Conservation (phyloP, 257 asterid species). For the Jasminum sambac region DNA sequence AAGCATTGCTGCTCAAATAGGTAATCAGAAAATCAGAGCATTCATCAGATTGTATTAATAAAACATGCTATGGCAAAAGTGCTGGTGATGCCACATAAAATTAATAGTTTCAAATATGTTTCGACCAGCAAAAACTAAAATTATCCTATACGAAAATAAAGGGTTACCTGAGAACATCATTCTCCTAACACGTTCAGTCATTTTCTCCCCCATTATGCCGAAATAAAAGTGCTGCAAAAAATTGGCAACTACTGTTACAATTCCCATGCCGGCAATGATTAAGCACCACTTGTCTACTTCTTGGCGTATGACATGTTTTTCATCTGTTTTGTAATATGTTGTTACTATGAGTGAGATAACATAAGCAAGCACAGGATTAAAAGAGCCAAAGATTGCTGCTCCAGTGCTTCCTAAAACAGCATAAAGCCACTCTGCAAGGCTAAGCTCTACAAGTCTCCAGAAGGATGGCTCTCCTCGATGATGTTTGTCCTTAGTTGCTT, state of each 20-base stretch:
- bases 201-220: slow-evolving; percentile 99
- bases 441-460: slow-evolving; percentile 97
- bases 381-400: slow-evolving; percentile 96
- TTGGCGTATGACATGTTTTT: slow-evolving; percentile 48
- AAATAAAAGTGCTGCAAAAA: slow-evolving; percentile 98
- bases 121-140: slow-evolving; percentile 1
- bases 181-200: slow-evolving; percentile 99
- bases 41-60: slow-evolving; percentile 12
- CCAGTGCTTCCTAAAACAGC: slow-evolving; percentile 97
- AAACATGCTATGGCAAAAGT: slow-evolving; percentile 16
- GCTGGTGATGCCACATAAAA: slow-evolving; percentile 9
- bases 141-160: slow-evolving; percentile 14
- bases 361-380: slow-evolving; percentile 92
- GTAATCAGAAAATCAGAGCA: slow-evolving; percentile 11
- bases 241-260: slow-evolving; percentile 91
- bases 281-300: slow-evolving; percentile 93
- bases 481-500: slow-evolving; percentile 48
- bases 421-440: slow-evolving; percentile 99
- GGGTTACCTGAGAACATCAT: slow-evolving; percentile 97
- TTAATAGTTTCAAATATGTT: background rate
- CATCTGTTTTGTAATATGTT: slow-evolving; percentile 68
- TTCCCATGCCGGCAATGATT: slow-evolving; percentile 92
- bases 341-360: slow-evolving; percentile 85
- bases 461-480: slow-evolving; percentile 74
- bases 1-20: slow-evolving; percentile 79